Base-by-base conservation (phyloP, 1,284 basidiomycete genomes). In the Naganishia cerealis region DNA sequence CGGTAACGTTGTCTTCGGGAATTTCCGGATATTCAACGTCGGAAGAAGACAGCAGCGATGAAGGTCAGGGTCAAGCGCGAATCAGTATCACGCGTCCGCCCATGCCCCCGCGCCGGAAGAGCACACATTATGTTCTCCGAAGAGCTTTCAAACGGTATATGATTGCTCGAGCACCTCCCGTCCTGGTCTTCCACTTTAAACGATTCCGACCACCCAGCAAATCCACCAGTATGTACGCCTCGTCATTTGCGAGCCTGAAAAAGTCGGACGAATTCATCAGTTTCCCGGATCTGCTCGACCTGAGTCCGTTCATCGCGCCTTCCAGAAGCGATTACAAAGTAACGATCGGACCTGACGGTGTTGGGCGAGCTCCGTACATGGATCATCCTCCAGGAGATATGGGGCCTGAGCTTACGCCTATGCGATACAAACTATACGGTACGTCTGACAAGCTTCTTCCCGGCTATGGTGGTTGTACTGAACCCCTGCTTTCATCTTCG, bases 111-210 rank as follows among this genome's bases (percentile, higher is more conserved):
- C 73, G 72, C 42, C 73, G 71, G 21, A 75, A 77, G 61, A 73
- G 72, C 66, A 75, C 74, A 50, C 77, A 78, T 71, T 79, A 88
- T 67, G 83, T 95, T 59, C 84, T 90, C 77, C 87, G 91, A 1
- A 85, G 90, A 8, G 92, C 92, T 16, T 92, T 91, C 82, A 97
- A 97, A 81, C 89, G 94, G 9, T 97, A 95, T 79, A 87, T 97
- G 69, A 91, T 97, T 74, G 86, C 89, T 5, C 86, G 85, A 0
- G 88, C 91, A 0, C 94, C 94, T 0, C 91, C 92, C 0, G 86
- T 96, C 38, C 86, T 97, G 68, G 90, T 95, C 65, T 86, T 97
- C 70, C 94, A 97, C 74, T 85, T 96, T 61, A 97, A 96, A 82
- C 86, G 94, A 40, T 97, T 97, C 82, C 91, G 94, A 79, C 91